Evolutionary conservation across 148 eudicot species (phyloP), one percentile per base, ranked within the genome.

Genomic region (Nyssa sinensis): DNA sequence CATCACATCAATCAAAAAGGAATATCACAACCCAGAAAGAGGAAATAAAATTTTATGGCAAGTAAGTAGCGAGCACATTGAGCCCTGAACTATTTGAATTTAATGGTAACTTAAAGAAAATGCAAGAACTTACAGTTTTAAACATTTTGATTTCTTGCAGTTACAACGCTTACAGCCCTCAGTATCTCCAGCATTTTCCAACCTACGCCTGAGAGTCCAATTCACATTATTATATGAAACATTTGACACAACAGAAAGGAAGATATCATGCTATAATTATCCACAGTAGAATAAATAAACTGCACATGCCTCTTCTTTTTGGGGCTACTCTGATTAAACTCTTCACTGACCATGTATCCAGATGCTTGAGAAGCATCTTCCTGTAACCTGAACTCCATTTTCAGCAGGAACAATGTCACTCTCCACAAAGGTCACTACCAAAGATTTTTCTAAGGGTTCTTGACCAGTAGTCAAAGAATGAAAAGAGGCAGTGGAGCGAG

Each of bases 131-230:
- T 91, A 95, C 97, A 95, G 99, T 68, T 95, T 95, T 80, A 95
- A 89, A 86, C 99, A 95, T 81, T 95, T 95, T 16, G 99, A 95
- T 77, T 92, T 95, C 81, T 92, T 92, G 73, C 99, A 95, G 80
- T 95, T 92, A 74, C 99, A 95, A 70, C 99, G 88, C 81, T 95
- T 95, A 78, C 99, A 95, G 17, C 89, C 78, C 62, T 82, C 96
- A 33, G 37, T 69, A 68, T 91, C 97, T 61, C 80, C 94, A 78
- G 37, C 82, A 80, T 64, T 84, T 74, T 95, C 97, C 72, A 73
- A 62, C 78, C 81, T 91, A 41, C 90, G 91, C 88, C 97, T 95
- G 88, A 69, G 35, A 75, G 81, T 72, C 25, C 34, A 63, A 44
- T 70, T 71, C n/a, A 75, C 21, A 66, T 25, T 35, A 51, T 66